phyloP scores from a whole-genome alignment of 257 asterid genomes.

The Scutellaria galericulata region DNA sequence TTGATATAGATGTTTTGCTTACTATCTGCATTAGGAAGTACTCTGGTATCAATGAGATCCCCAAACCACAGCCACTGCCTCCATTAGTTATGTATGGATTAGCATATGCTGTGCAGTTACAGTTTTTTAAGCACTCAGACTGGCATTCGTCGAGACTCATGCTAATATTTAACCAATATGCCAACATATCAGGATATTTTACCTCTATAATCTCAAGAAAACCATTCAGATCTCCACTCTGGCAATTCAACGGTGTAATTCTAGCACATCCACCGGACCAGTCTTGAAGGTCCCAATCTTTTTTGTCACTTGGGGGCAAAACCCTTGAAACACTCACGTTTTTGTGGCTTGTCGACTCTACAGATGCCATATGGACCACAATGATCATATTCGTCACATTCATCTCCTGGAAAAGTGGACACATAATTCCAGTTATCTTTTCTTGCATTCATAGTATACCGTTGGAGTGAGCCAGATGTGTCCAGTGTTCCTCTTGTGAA shows the following conservation, averaged over 20 bases:
- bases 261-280: constrained; percentile 40
- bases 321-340: constrained; percentile 30
- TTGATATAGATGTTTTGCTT: no score
- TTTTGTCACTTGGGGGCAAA: constrained; percentile 22
- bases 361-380: constrained; percentile 41
- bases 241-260: constrained; percentile 23
- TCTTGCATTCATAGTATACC: constrained; percentile 18
- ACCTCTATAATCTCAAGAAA: constrained; percentile 32
- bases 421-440: constrained; percentile 34
- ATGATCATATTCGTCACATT: constrained; percentile 29
- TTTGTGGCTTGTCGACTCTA: constrained; percentile 15
- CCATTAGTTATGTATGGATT: no score
- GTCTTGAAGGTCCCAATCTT: constrained; percentile 29
- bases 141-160: no score
- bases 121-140: no score
- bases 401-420: no score
- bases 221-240: constrained; percentile 27
- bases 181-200: constrained; percentile 34
- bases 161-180: constrained; percentile 17
- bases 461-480: background rate
- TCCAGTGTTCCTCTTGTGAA: no score
- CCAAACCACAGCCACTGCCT: no score
- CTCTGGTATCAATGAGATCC: no score
- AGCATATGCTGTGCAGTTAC: no score
- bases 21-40: no score